These are phyloP conservation scores for Chrysosporium queenslandicum DNA, from an alignment of 2,329 filamentous ascomycete genomes.

Conservation along the genomic window DNA sequence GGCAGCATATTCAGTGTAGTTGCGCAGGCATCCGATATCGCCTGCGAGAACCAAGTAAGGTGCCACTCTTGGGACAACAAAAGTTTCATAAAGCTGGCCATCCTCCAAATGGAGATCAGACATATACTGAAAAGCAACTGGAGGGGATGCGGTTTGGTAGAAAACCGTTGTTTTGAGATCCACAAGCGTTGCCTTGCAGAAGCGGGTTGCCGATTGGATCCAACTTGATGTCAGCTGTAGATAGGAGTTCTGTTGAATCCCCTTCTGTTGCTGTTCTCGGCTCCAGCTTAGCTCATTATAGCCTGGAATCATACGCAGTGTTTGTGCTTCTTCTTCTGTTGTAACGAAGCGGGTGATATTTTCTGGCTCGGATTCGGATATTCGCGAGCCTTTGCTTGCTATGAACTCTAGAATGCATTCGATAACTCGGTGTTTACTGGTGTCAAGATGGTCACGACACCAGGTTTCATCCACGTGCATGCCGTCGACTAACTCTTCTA, in stretches of 20 bases:
- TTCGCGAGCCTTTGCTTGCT: slow-evolving; percentile 8
- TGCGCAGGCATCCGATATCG: slow-evolving; percentile 26
- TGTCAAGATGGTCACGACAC: slow-evolving; percentile 14
- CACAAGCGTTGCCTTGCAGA: slow-evolving; percentile 1
- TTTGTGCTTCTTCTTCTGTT: slow-evolving; percentile 12
- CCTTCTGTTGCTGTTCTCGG: slow-evolving; percentile 10
- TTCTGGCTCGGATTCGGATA: slow-evolving; percentile 6
- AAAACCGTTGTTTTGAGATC: slow-evolving; percentile 10
- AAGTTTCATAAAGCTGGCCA: slow-evolving; percentile 18
- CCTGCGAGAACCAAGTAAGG: slow-evolving; percentile 24
- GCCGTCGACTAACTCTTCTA: slow-evolving; percentile 13
- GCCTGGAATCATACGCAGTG: slow-evolving; percentile 12
- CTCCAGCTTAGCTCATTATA: slow-evolving; percentile 14
- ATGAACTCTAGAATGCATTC: slow-evolving; percentile 10
- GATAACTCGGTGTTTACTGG: slow-evolving; percentile 4
- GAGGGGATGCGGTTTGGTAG: background rate
- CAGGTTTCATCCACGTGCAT: slow-evolving; percentile 15
- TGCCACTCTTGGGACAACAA: slow-evolving; percentile 16
- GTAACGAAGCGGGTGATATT: slow-evolving; percentile 13
- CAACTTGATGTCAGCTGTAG: background rate
- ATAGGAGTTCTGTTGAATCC: background rate
- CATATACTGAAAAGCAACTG: slow-evolving; percentile 20
- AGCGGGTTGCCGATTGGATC: slow-evolving; percentile 1
- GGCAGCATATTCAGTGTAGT: slow-evolving; percentile 19
- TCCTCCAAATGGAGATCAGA: slow-evolving; percentile 25